Evolutionary conservation across 352 stramenopile species (phyloP), one percentile per base, ranked within the genome.

Genomic region (Pythium rhizo-oryzae): DNA sequence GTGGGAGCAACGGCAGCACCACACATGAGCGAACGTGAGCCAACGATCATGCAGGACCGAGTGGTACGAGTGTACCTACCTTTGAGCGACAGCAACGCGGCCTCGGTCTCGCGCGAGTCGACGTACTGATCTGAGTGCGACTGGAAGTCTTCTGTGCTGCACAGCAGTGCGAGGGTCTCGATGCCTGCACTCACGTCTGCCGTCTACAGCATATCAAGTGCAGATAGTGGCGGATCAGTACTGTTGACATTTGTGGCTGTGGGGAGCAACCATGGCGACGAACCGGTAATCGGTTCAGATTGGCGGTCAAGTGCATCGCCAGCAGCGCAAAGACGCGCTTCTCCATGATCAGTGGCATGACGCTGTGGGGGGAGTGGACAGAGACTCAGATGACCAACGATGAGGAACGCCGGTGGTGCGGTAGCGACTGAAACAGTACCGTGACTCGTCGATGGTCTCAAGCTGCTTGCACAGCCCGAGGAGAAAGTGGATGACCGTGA

Each of bases 401-500:
- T 41, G n/a, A n/a, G n/a, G n/a, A n/a, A n/a, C n/a, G n/a, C n/a
- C n/a, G n/a, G n/a, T n/a, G n/a, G n/a, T n/a, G n/a, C n/a, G n/a
- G n/a, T n/a, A n/a, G n/a, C n/a, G n/a, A n/a, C n/a, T n/a, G n/a
- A n/a, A n/a, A n/a, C n/a, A 39, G 5, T 52, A 92, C 87, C 85
- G 71, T 37, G 83, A 90, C 74, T 97, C 89, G 67, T 91, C 81
- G 52, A 96, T 94, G 13, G 78, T 79, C 24, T 96, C 90, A 39
- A 97, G 67, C 53, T 94, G 87, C 55, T 89, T 93, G 70, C 89
- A 86, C 19, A 97, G 61, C 12, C 89, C 86, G 24, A 86, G 65
- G 19, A 97, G 79, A 61, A 97, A 97, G 71, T 97, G 78, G 46
- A 97, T 87, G 28, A 94, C 89, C 18, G 91, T 89, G 53, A 96